phyloP scores from a whole-genome alignment of 2,329 filamentous ascomycete species.

The Penicillium nordicum region DNA sequence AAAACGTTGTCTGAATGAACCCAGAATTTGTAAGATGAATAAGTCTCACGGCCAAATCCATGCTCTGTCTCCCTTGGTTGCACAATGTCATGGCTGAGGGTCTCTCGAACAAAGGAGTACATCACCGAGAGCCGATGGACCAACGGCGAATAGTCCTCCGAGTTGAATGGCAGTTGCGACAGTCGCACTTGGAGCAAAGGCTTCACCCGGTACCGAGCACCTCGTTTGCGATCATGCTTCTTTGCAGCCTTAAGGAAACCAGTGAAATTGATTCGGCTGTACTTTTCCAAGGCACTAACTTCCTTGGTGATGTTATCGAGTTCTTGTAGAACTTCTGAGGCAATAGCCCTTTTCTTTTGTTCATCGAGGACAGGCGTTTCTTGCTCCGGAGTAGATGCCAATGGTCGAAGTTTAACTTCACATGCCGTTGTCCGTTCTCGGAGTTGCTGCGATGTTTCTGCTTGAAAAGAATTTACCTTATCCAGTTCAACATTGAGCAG shows the following conservation, averaged over 20 bases:
- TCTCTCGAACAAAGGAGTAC: constrained; percentile 90
- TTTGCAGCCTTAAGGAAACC: constrained; percentile 97
- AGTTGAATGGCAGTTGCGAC: constrained; percentile 88
- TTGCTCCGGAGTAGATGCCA: constrained; percentile 43
- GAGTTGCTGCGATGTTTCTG: constrained; percentile 74
- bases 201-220: constrained; percentile 78
- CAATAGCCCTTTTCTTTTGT: constrained; percentile 52
- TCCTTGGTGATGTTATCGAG: constrained; percentile 86
- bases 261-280: constrained; percentile 94
- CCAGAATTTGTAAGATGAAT: constrained; percentile 93
- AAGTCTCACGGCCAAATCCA: constrained; percentile 59
- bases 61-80: constrained; percentile 55
- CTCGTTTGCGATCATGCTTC: constrained; percentile 95
- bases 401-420: constrained; percentile 61
- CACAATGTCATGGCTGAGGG: constrained; percentile 48
- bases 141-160: constrained; percentile 86
- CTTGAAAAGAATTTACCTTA: constrained; percentile 88
- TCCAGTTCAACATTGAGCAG: constrained; percentile 91
- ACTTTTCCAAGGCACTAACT: constrained; percentile 89
- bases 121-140: constrained; percentile 86
- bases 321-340: constrained; percentile 69
- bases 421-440: constrained; percentile 73
- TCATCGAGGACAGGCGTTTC: constrained; percentile 35
- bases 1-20: constrained; percentile 92
- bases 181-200: constrained; percentile 89